A percentile compares a stretch with the other conserved stretches of the same genome.
These are phyloP conservation scores for Aspergillus quadrilineatus DNA, from an alignment of 2,329 filamentous ascomycete species.

Conservation along the genomic window DNA sequence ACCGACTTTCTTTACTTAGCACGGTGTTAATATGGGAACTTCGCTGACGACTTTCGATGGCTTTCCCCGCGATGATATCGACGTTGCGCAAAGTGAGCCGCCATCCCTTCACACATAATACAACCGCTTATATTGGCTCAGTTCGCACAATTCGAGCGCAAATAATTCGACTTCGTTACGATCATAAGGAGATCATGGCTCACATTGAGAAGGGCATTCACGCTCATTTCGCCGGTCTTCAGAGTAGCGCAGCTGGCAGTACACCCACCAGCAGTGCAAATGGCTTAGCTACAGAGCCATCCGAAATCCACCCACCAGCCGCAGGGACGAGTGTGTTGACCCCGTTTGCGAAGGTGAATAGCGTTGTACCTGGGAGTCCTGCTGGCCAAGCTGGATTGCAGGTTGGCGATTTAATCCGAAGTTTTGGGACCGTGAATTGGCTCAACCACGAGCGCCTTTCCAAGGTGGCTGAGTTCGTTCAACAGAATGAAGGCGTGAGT, in stretches of 20 bases:
- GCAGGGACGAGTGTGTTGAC: conserved; percentile 48
- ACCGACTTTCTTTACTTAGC: conserved; percentile 55
- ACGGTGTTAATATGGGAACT: conserved; percentile 91
- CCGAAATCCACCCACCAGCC: conserved; percentile 23
- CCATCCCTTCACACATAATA: not conserved
- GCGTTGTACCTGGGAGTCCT: conserved; percentile 73
- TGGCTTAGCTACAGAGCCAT: conserved; percentile 26
- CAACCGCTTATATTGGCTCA: conserved; percentile 38
- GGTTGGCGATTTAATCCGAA: conserved; percentile 75
- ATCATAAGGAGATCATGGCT: conserved; percentile 86
- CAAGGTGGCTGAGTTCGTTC: conserved; percentile 85
- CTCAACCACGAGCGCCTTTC: conserved; percentile 81
- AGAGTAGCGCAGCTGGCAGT: conserved; percentile 42
- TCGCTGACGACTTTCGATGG: conserved; percentile 83
- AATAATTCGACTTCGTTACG: conserved; percentile 86
- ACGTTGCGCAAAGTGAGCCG: conserved; percentile 82
- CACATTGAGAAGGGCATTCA: conserved; percentile 84
- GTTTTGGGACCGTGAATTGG: conserved; percentile 80
- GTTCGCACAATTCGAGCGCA: conserved; percentile 89
- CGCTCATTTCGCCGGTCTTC: conserved; percentile 76
- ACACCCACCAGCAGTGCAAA: conserved; percentile 26
- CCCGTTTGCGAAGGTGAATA: conserved; percentile 88
- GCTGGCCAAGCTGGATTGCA: conserved; percentile 79
- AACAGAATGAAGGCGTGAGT: conserved; percentile 83
- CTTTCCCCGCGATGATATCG: conserved; percentile 88